Conservation (phyloP, 2,329 filamentous ascomycete species). For the Ramularia endophylla region DNA sequence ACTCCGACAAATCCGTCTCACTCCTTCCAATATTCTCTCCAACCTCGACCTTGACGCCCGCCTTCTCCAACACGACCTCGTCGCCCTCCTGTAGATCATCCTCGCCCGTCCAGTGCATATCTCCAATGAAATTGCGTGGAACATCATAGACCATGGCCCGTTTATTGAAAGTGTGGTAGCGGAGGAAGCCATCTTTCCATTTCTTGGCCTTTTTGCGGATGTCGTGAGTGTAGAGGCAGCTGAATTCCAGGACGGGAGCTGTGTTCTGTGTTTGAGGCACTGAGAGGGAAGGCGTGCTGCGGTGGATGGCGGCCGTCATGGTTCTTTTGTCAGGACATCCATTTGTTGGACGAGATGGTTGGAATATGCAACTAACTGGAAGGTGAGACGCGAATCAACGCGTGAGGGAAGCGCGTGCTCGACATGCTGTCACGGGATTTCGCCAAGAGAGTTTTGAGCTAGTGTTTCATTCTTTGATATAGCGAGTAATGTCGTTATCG, state of each 20-base stretch:
- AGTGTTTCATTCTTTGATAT: no score
- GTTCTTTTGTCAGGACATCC: no score
- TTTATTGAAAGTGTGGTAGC: constrained; percentile 86
- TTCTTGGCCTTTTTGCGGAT: constrained; percentile 79
- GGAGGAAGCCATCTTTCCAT: constrained; percentile 88
- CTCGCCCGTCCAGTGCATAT: constrained; percentile 70
- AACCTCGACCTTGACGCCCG: constrained; percentile 72
- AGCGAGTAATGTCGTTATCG: no score
- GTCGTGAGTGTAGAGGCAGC: constrained; percentile 83
- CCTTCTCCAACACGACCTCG: constrained; percentile 71
- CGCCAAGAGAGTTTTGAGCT: no score
- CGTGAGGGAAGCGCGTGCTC: no score
- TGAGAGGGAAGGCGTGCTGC: constrained; percentile 31
- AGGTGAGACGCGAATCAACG: no score
- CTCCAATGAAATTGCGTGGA: constrained; percentile 71
- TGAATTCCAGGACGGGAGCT: constrained; percentile 72
- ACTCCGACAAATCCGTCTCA: constrained; percentile 69
- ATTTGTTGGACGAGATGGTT: no score
- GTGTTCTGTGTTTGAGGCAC: constrained; percentile 55
- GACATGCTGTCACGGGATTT: no score
- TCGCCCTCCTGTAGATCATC: constrained; percentile 72
- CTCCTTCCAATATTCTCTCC: constrained; percentile 65
- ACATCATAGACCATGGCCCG: constrained; percentile 87
- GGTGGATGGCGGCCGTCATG: constrained; percentile 31
- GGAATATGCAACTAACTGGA: no score